These are phyloP conservation scores for Talaromyces trachyspermus DNA, from an alignment of 495 filamentous ascomycete genomes.

Conservation along the genomic window DNA sequence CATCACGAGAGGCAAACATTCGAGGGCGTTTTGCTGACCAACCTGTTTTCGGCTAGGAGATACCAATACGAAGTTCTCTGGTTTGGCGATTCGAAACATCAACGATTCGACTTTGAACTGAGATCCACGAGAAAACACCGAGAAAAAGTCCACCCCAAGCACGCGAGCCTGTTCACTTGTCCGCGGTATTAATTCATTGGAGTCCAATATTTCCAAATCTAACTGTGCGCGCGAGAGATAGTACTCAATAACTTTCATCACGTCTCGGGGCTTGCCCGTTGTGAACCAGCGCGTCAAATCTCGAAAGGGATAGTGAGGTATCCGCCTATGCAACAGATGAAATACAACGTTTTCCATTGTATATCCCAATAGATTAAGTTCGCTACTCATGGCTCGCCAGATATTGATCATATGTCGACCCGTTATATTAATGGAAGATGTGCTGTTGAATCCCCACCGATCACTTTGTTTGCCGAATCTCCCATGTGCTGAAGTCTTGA, in stretches of 20 bases:
- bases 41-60: slow-evolving; percentile 90
- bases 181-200: slow-evolving; percentile 79
- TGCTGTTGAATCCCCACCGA: slow-evolving; percentile 87
- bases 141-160: slow-evolving; percentile 92
- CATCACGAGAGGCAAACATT: slow-evolving; percentile 95
- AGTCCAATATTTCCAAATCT: slow-evolving; percentile 83
- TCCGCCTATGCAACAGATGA: slow-evolving; percentile 82
- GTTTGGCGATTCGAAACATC: slow-evolving; percentile 98
- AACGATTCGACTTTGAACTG: slow-evolving; percentile 98
- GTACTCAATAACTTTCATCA: slow-evolving; percentile 72
- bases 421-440: slow-evolving; percentile 77
- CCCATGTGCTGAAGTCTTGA: slow-evolving; percentile 73
- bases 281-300: slow-evolving; percentile 78
- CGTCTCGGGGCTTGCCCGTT: slow-evolving; percentile 55
- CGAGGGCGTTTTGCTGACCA: slow-evolving; percentile 86
- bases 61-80: slow-evolving; percentile 85
- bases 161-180: slow-evolving; percentile 93
- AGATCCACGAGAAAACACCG: slow-evolving; percentile 85
- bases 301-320: slow-evolving; percentile 76
- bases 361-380: slow-evolving; percentile 85
- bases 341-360: slow-evolving; percentile 96
- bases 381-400: slow-evolving; percentile 91
- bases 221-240: slow-evolving; percentile 70
- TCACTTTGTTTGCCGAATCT: slow-evolving; percentile 80
- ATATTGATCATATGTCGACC: slow-evolving; percentile 96